Evolutionary conservation across 345 rosid species (phyloP), one percentile per base, ranked within the genome.

Genomic region (Zanthoxylum bungeanum): DNA sequence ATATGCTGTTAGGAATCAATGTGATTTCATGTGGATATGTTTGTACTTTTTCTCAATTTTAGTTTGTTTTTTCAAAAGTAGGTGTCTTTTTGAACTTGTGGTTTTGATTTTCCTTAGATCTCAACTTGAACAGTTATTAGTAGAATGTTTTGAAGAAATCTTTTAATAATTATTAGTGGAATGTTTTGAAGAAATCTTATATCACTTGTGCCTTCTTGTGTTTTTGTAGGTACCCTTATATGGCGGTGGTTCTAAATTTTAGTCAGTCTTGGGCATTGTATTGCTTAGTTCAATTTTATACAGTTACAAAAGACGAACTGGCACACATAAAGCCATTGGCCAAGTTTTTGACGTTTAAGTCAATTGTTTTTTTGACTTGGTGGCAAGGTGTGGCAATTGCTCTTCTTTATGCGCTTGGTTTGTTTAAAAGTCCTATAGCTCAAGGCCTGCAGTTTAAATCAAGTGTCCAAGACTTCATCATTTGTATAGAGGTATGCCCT

Each of bases 331-430:
- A 91, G 50, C 99, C 99, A 8, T 85, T 96, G 65, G 93, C 96
- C 68, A 96, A 96, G 87, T 96, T 96, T 81, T 73, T 93, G 70
- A 91, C 89, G 2, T 93, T 96, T 67, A 96, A 96, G 73, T 92
- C 99, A 6, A 96, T 96, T 59, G 99, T 96, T 72, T 96, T 96
- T 79, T 77, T 93, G 83, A 96, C 98, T 72, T 93, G 98, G 98
- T 93, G 99, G 98, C 98, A 96, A 87, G 98, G 99, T 73, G 97
- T 91, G 66, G 94, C 97, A 28, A 96, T 96, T 75, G 98, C 99
- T 81, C 80, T 93, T 63, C 81, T 96, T 69, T 88, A 74, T 78
- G 75, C 96, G 70, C 84, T 93, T 70, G 97, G 96, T 67, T 85
- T 96, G 83, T 87, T 96, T 75, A 88, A 87, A 81, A 87, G 93